Percentiles rank a stretch among this genome's conserved stretches.
Evolutionary conservation across 2,329 filamentous ascomycete genomes (phyloP).

Genomic region (Venturia effusa): DNA sequence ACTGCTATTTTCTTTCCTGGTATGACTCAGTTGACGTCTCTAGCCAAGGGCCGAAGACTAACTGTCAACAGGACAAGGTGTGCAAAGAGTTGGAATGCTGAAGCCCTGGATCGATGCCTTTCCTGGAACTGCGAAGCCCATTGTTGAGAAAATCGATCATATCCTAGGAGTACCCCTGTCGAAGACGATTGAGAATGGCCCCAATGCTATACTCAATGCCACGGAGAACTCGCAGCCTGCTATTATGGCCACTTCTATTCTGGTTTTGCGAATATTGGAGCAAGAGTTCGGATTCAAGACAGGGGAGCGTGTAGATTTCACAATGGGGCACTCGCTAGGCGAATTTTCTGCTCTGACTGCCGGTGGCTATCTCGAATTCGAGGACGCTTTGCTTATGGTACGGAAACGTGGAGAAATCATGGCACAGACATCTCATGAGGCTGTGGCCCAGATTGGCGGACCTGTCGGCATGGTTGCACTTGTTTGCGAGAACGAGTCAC

Average conservation of each 20-base stretch:
- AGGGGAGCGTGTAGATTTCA: slow-evolving; percentile 63
- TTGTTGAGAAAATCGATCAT: slow-evolving; percentile 77
- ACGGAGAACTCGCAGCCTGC: slow-evolving; percentile 88
- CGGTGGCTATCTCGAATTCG: slow-evolving; percentile 66
- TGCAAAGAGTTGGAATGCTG: slow-evolving; percentile 82
- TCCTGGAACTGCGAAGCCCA: slow-evolving; percentile 61
- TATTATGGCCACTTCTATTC: slow-evolving; percentile 88
- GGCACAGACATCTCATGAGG: slow-evolving; percentile 61
- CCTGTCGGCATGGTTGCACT: slow-evolving; percentile 93
- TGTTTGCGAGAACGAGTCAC: slow-evolving; percentile 67
- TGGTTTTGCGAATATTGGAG: slow-evolving; percentile 81
- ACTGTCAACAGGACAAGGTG: slow-evolving; percentile 59
- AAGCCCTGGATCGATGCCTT: slow-evolving; percentile 80
- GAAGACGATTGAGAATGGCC: slow-evolving; percentile 66
- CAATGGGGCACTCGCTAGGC: slow-evolving; percentile 80
- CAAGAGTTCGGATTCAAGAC: slow-evolving; percentile 70
- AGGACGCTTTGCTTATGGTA: slow-evolving; percentile 68
- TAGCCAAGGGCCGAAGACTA: background rate
- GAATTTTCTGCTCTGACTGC: slow-evolving; percentile 89
- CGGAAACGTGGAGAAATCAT: slow-evolving; percentile 71
- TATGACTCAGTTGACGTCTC: background rate
- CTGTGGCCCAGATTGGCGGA: slow-evolving; percentile 56
- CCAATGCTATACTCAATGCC: slow-evolving; percentile 63
- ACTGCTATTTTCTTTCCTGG: slow-evolving; percentile 15
- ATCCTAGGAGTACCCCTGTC: slow-evolving; percentile 66